phyloP scores from a whole-genome alignment of 2,329 filamentous ascomycete genomes.

The Fusarium sp. region DNA sequence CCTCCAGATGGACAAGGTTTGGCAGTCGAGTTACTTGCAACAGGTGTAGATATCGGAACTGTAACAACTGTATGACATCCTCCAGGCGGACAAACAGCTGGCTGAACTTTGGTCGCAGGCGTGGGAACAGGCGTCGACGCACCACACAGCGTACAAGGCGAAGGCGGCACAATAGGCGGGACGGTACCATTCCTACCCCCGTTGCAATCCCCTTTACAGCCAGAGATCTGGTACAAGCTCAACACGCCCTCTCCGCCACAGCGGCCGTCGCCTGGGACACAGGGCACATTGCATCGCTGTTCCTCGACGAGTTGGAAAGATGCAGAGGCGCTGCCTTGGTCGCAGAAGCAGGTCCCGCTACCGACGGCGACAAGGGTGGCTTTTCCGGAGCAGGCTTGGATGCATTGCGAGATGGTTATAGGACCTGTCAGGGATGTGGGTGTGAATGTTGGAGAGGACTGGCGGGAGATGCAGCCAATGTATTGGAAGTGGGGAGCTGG shows the following conservation, averaged over 20 bases:
- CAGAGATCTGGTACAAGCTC: constrained; percentile 31
- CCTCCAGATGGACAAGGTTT: constrained; percentile 13
- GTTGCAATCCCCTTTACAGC: background rate
- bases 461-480: constrained; percentile 48
- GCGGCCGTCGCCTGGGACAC: constrained; percentile 33
- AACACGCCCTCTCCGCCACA: constrained; percentile 45
- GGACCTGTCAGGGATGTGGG: constrained; percentile 18
- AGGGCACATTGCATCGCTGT: constrained; percentile 36
- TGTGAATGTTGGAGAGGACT: constrained; percentile 32
- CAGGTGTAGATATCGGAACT: constrained; percentile 13
- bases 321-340: constrained; percentile 12
- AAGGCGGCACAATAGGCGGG: constrained; percentile 15
- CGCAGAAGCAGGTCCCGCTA: constrained; percentile 42
- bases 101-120: background rate
- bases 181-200: constrained; percentile 1
- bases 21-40: constrained; percentile 20
- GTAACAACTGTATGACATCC: constrained; percentile 17
- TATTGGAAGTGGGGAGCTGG: constrained; percentile 41
- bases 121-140: background rate
- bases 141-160: constrained; percentile 19
- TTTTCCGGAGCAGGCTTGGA: constrained; percentile 19
- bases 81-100: constrained; percentile 16
- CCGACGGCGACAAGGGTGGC: constrained; percentile 45
- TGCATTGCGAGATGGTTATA: constrained; percentile 31
- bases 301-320: constrained; percentile 36